These are phyloP conservation scores for Claviceps paspali DNA, from an alignment of 2,329 filamentous ascomycete species.

Conservation along the genomic window DNA sequence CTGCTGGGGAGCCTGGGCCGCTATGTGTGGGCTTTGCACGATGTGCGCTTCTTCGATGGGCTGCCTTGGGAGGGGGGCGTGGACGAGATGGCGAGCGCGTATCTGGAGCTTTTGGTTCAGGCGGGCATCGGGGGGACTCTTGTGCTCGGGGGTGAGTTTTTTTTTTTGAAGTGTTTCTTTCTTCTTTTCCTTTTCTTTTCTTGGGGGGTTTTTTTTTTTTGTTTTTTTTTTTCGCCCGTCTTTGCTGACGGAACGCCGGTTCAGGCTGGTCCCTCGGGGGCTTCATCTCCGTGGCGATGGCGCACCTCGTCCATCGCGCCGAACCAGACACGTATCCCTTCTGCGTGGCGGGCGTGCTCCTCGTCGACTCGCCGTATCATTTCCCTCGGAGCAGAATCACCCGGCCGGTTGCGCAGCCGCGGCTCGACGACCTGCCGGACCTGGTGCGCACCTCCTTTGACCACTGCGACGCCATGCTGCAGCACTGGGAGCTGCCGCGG, in stretches of 20 bases:
- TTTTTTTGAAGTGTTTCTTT: background rate
- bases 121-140: conserved; percentile 13
- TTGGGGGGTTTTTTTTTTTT: no score
- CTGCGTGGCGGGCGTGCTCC: conserved; percentile 12
- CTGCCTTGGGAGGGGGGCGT: conserved; percentile 14
- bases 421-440: conserved; percentile 11
- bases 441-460: conserved; percentile 15
- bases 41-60: conserved; percentile 14
- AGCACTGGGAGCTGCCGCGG: conserved; percentile 14
- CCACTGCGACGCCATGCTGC: conserved; percentile 17
- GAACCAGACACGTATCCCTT: conserved; percentile 10
- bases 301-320: conserved; percentile 11
- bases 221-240: background rate
- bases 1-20: conserved; percentile 13
- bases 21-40: conserved; percentile 17
- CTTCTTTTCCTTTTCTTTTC: background rate
- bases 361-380: conserved; percentile 17
- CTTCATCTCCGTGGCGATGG: conserved; percentile 13
- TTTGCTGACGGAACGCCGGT: conserved; percentile 7
- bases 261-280: conserved; percentile 19
- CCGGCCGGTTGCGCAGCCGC: conserved; percentile 7
- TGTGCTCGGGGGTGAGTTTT: conserved; percentile 12
- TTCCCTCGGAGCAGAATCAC: conserved; percentile 9
- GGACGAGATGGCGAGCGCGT: conserved; percentile 15
- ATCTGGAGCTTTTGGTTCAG: conserved; percentile 11